phyloP scores from a whole-genome alignment of 768 basidiomycete genomes.

The Boletus subparvulus region DNA sequence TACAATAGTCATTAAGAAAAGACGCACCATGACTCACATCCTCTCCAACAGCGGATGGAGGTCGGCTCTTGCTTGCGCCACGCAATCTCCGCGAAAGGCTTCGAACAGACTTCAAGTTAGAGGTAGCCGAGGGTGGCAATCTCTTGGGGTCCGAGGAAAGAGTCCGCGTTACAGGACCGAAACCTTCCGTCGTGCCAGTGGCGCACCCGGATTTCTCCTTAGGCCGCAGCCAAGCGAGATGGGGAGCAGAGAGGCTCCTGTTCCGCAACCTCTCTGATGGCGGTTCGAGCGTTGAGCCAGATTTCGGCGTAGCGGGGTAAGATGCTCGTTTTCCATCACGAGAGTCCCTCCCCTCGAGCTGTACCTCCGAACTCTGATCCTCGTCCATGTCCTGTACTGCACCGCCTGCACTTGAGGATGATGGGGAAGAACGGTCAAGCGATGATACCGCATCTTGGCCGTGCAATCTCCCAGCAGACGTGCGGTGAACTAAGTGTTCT shows the following conservation, averaged over 20 bases:
- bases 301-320: slow-evolving; percentile 12
- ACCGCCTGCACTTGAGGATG: slow-evolving; percentile 20
- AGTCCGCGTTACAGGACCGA: slow-evolving; percentile 7
- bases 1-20: neutral
- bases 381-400: neutral
- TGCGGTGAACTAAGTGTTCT: slow-evolving; percentile 68
- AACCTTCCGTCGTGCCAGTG: slow-evolving; percentile 10
- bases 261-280: slow-evolving; percentile 31
- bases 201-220: slow-evolving; percentile 20
- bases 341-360: slow-evolving; percentile 3
- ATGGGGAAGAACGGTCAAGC: slow-evolving; percentile 33
- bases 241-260: slow-evolving; percentile 61
- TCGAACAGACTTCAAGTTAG: slow-evolving; percentile 11
- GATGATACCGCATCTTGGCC: slow-evolving; percentile 69
- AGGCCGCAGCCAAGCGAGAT: slow-evolving; percentile 56
- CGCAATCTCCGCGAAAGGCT: slow-evolving; percentile 24
- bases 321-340: slow-evolving; percentile 23
- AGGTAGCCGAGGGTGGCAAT: neutral
- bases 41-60: slow-evolving; percentile 13
- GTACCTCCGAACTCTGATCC: neutral
- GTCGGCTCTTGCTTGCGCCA: slow-evolving; percentile 21
- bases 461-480: slow-evolving; percentile 69
- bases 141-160: slow-evolving; percentile 19
- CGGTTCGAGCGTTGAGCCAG: slow-evolving; percentile 10
- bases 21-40: slow-evolving; percentile 19